Evolutionary conservation across 2,329 filamentous ascomycete genomes (phyloP).

Genomic region (Cladophialophora immunda): DNA sequence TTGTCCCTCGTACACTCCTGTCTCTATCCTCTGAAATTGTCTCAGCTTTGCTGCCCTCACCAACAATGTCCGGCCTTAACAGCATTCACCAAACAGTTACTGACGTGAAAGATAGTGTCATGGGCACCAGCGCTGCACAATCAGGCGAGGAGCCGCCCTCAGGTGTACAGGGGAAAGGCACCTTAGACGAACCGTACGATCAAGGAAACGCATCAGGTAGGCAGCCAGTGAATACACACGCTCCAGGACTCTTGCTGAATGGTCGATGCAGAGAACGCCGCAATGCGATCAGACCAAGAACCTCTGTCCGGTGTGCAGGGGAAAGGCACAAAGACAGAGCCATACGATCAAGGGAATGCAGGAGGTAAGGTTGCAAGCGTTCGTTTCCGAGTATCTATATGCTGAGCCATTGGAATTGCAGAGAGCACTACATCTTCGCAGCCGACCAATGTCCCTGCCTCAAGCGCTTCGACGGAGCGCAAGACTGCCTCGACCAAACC

Average conservation of each 20-base stretch:
- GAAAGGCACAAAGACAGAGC: slow-evolving; percentile 30
- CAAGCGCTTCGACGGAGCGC: slow-evolving; percentile 10
- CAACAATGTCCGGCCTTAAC: slow-evolving; percentile 6
- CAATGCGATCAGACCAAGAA: slow-evolving; percentile 27
- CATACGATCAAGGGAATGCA: slow-evolving; percentile 36
- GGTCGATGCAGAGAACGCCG: background rate
- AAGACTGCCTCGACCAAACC: slow-evolving; percentile 17
- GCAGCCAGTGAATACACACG: slow-evolving; percentile 1
- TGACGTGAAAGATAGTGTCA: slow-evolving; percentile 22
- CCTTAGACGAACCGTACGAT: slow-evolving; percentile 38
- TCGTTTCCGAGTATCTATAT: background rate
- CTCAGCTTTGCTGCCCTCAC: background rate
- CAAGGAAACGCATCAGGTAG: slow-evolving; percentile 38
- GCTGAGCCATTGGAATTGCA: slow-evolving; percentile 10
- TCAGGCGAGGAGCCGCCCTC: slow-evolving; percentile 38
- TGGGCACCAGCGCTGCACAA: slow-evolving; percentile 13
- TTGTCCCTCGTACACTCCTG: background rate
- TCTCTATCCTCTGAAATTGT: background rate
- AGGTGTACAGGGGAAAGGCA: slow-evolving; percentile 38
- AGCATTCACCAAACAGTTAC: slow-evolving; percentile 21
- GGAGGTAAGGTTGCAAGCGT: slow-evolving; percentile 21
- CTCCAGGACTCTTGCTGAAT: background rate
- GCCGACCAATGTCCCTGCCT: slow-evolving; percentile 9
- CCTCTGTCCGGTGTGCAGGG: slow-evolving; percentile 34
- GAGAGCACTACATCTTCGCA: slow-evolving; percentile 27